These are phyloP conservation scores for Fusarium marasasianum DNA, from an alignment of 2,329 filamentous ascomycete species.

Conservation along the genomic window DNA sequence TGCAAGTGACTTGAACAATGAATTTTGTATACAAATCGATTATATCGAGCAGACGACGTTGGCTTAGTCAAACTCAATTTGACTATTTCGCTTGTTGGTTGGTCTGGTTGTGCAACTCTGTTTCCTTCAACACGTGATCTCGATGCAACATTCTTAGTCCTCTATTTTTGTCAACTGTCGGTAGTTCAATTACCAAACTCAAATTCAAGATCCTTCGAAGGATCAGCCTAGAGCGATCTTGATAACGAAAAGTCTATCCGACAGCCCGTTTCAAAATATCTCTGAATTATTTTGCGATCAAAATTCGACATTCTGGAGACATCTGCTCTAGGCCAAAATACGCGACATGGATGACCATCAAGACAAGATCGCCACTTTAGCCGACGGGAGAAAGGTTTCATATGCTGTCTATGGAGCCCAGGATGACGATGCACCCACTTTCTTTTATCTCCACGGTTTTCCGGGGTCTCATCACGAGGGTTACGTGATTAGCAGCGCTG, in stretches of 20 bases:
- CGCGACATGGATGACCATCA: slow-evolving; percentile 4
- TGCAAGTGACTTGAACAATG: accelerated
- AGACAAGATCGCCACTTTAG: slow-evolving; percentile 3
- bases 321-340: not conserved
- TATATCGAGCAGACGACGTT: accelerated
- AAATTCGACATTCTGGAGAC: not conserved
- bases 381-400: slow-evolving; percentile 14
- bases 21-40: not conserved
- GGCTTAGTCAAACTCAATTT: not conserved
- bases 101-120: not conserved
- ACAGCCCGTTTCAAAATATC: not conserved
- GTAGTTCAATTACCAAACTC: not conserved
- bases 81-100: not conserved
- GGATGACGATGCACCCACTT: not conserved
- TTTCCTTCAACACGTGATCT: not conserved
- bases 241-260: not conserved
- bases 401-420: slow-evolving; percentile 24
- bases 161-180: not conserved
- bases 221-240: not conserved
- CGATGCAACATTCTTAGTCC: not conserved
- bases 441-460: slow-evolving; percentile 25
- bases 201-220: not conserved
- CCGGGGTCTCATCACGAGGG: slow-evolving; percentile 29
- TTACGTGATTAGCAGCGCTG: not conserved
- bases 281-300: too few species aligned